A percentile compares a stretch with the other conserved stretches of the same genome.
phyloP scores from a whole-genome alignment of 495 filamentous ascomycete genomes.

The Parachaetomium inaequale region DNA sequence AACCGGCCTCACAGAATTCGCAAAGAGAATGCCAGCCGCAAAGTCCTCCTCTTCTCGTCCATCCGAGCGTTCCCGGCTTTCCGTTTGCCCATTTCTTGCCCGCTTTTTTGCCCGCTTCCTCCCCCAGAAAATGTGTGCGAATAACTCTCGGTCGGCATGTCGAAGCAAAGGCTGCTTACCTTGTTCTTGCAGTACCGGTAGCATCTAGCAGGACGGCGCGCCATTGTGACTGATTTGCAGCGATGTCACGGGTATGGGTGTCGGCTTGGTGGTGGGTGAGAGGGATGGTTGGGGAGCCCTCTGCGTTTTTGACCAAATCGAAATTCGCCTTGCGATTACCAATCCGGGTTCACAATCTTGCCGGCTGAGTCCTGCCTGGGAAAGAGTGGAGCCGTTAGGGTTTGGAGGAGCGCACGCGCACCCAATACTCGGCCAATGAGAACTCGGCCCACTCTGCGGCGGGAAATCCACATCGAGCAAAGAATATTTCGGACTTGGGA shows the following conservation, averaged over 20 bases:
- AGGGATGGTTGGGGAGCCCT: slow-evolving; percentile 34
- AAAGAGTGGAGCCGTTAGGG: slow-evolving; percentile 45
- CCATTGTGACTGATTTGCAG: slow-evolving; percentile 77
- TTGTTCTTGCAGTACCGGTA: slow-evolving; percentile 99
- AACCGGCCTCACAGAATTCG: slow-evolving; percentile 1
- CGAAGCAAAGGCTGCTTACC: slow-evolving; percentile 55
- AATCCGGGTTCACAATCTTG: slow-evolving; percentile 30
- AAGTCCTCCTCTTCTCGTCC: slow-evolving; percentile 11
- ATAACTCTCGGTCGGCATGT: slow-evolving; percentile 6
- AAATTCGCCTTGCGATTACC: slow-evolving; percentile 41
- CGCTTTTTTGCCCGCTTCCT: slow-evolving; percentile 1
- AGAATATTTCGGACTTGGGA: slow-evolving; percentile 23
- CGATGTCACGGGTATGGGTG: slow-evolving; percentile 42
- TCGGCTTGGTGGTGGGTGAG: slow-evolving; percentile 38
- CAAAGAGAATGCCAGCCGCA: slow-evolving; percentile 9
- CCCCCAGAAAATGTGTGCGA: slow-evolving; percentile 4
- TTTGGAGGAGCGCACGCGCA: slow-evolving; percentile 26
- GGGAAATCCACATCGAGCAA: slow-evolving; percentile 14
- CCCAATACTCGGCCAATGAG: slow-evolving; percentile 18
- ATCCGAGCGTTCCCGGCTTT: background rate
- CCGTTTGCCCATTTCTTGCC: slow-evolving; percentile 3
- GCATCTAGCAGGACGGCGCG: slow-evolving; percentile 95
- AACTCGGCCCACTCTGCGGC: slow-evolving; percentile 16
- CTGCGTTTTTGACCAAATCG: slow-evolving; percentile 34
- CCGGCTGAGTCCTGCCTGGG: slow-evolving; percentile 11